Evolutionary conservation across 768 basidiomycete genomes (phyloP).

Genomic region (Epithele typhae): DNA sequence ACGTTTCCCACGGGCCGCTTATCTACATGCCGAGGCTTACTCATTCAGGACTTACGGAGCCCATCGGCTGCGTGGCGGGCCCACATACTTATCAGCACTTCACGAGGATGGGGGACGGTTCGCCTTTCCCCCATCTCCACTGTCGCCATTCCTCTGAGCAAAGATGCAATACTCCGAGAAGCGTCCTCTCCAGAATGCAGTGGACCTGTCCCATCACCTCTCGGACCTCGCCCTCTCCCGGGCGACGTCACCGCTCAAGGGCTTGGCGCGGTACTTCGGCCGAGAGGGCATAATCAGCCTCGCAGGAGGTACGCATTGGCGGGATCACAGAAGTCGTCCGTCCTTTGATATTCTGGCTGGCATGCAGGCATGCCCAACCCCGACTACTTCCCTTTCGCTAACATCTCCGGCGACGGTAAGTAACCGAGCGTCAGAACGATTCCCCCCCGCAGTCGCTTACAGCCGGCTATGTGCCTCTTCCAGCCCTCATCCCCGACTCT

Average conservation of each 20-base stretch:
- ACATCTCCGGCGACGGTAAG: slow-evolving; percentile 47
- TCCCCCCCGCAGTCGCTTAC: too few species aligned
- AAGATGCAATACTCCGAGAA: slow-evolving; percentile 27
- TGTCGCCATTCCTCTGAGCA: slow-evolving; percentile 6
- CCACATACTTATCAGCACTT: neutral
- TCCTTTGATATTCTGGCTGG: too few species aligned
- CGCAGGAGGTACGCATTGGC: slow-evolving; percentile 57
- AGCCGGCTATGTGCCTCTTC: too few species aligned
- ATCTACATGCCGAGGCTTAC: neutral
- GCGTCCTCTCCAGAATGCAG: slow-evolving; percentile 39
- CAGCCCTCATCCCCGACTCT: slow-evolving; percentile 42
- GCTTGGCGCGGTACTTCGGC: slow-evolving; percentile 53
- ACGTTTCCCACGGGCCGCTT: neutral
- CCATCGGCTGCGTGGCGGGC: too few species aligned
- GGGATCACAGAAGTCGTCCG: too few species aligned
- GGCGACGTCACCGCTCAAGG: slow-evolving; percentile 57
- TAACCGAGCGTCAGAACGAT: too few species aligned
- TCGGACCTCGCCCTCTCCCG: slow-evolving; percentile 51
- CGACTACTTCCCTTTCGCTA: slow-evolving; percentile 66
- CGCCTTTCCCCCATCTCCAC: too few species aligned
- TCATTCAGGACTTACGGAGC: neutral
- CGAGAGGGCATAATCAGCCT: slow-evolving; percentile 52
- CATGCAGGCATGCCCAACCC: slow-evolving; percentile 59
- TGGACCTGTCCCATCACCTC: slow-evolving; percentile 72
- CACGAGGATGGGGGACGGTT: too few species aligned